Evolutionary conservation across 2,329 filamentous ascomycete species (phyloP).

Genomic region (Lasiodiplodia hormozganensis): DNA sequence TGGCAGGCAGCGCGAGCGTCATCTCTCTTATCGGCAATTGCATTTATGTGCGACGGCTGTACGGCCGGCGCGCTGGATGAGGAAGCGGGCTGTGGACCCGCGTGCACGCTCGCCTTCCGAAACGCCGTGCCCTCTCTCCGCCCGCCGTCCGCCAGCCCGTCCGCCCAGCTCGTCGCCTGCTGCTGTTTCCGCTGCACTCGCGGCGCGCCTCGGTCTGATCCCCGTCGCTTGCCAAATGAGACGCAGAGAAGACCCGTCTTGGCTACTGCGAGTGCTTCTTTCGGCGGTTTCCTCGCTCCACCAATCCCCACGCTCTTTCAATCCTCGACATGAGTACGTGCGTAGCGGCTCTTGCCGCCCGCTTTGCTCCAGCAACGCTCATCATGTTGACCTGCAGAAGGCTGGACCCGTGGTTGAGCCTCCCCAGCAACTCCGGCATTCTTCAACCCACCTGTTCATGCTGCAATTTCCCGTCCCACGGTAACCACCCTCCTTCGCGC

Average conservation of each 20-base stretch:
- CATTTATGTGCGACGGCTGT: constrained; percentile 9
- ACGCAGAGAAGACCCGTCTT: constrained; percentile 15
- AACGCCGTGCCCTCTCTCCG: constrained; percentile 14
- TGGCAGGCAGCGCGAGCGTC: neutral
- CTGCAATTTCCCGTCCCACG: constrained; percentile 19
- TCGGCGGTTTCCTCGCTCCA: neutral
- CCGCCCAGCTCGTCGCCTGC: neutral
- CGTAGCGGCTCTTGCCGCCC: constrained; percentile 10
- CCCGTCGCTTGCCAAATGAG: constrained; percentile 15
- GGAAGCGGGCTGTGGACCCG: constrained; percentile 18
- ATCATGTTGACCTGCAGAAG: constrained; percentile 18
- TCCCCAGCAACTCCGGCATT: constrained; percentile 3
- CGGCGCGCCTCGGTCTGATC: constrained; percentile 10
- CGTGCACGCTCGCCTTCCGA: constrained; percentile 14
- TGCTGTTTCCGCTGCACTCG: neutral
- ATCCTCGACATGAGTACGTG: neutral
- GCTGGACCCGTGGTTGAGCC: constrained; percentile 5
- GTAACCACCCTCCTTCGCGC: constrained; percentile 19
- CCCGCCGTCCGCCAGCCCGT: neutral
- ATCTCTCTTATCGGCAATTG: constrained; percentile 16
- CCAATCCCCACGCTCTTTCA: neutral
- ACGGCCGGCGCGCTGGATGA: constrained; percentile 13
- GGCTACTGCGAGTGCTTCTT: neutral
- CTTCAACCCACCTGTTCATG: neutral
- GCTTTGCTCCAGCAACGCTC: neutral